A percentile compares a stretch with the other conserved stretches of the same genome.
These are phyloP conservation scores for Corylus americana DNA, from an alignment of 306 rosid genomes.

Conservation along the genomic window DNA sequence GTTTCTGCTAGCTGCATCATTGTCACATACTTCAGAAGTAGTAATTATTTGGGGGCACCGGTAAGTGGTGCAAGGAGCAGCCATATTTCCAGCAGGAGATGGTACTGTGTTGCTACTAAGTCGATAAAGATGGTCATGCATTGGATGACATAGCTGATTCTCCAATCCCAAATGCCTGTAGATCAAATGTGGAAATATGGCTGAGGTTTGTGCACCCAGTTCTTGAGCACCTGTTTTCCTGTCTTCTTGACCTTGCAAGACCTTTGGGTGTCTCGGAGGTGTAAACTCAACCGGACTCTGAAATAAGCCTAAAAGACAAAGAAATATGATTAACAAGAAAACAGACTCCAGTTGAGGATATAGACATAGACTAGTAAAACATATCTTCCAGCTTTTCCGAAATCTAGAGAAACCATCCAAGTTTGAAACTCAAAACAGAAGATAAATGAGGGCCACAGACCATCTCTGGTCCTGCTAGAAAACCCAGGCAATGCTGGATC, in stretches of 20 bases:
- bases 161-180: constrained; percentile 16
- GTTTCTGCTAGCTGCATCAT: constrained; percentile 27
- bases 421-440: constrained; percentile 18
- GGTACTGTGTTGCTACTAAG: constrained; percentile 25
- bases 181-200: constrained; percentile 10
- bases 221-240: constrained; percentile 23
- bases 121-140: constrained; percentile 27
- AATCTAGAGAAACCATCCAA: no score
- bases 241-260: constrained; percentile 67
- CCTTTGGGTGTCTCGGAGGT: constrained; percentile 33
- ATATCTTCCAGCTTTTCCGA: no score
- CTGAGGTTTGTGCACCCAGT: constrained; percentile 25
- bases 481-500: constrained; percentile 28
- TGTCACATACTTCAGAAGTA: constrained; percentile 12
- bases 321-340: constrained; percentile 16
- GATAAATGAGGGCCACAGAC: constrained; percentile 34
- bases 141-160: constrained; percentile 28
- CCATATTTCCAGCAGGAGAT: constrained; percentile 28
- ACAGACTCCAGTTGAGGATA: background rate
- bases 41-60: constrained; percentile 14
- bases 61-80: constrained; percentile 28
- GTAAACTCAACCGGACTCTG: constrained; percentile 25
- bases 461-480: constrained; percentile 32
- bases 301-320: constrained; percentile 23
- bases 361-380: constrained; percentile 8